Conservation (phyloP, 129 eudicot genomes). For the Deinandra increscens region DNA sequence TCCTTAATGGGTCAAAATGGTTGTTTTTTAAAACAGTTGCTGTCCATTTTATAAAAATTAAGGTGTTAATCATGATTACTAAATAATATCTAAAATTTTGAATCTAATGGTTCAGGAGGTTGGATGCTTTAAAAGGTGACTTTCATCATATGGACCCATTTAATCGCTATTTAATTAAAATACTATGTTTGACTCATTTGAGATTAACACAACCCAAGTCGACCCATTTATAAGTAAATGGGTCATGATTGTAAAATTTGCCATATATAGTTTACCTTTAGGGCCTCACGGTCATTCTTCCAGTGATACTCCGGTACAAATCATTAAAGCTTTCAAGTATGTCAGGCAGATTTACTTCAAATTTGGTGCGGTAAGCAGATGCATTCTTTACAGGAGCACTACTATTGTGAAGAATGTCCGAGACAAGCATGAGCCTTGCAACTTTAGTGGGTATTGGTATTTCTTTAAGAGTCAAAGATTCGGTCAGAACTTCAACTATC, state of each 20-base stretch:
- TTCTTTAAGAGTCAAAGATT: no score
- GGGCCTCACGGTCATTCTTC: constrained; percentile 95
- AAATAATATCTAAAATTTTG: neutral
- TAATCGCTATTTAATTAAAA: neutral
- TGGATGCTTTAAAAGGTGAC: neutral
- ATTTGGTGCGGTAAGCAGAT: constrained; percentile 92
- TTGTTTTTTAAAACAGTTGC: no score
- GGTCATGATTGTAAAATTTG: neutral
- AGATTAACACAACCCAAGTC: neutral
- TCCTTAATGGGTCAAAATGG: no score
- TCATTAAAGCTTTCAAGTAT: constrained; percentile 96
- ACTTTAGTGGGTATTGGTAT: no score
- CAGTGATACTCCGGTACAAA: constrained; percentile 78
- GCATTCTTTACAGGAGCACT: no score
- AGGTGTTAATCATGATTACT: neutral
- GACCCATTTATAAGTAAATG: neutral
- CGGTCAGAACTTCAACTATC: no score
- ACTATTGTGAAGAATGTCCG: no score
- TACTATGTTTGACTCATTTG: neutral
- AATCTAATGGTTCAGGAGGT: neutral
- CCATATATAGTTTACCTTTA: constrained; percentile 49
- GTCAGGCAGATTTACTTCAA: constrained; percentile 83
- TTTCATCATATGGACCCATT: neutral
- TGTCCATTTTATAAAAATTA: neutral
- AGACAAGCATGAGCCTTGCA: no score